Evolutionary conservation across 192 early-diverging fungal species (phyloP), one percentile per base, ranked within the genome.

Genomic region (Backusella luteola): DNA sequence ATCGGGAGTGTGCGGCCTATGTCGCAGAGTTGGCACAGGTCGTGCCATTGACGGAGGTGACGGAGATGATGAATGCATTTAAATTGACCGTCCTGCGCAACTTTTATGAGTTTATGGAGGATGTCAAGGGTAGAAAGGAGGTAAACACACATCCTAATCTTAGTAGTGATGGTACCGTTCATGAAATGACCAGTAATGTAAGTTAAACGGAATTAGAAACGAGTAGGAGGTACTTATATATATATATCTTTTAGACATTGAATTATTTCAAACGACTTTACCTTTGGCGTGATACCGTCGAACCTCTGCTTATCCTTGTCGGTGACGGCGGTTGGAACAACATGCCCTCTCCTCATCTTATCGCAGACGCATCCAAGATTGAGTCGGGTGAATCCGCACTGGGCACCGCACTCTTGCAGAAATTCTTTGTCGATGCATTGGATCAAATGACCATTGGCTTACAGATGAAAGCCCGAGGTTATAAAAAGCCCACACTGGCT

Each of bases 131-230:
- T 78, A 73, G 79, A 53, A 44, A 84, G 42, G 84, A 87, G 34
- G 86, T 83, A 7, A 49, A 79, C 23, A 76, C 81, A 68, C 79
- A 81, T 56, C 75, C 80, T 34, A 83, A 83, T 7, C 79, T 95
- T 66, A 89, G 93, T 32, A 80, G 79, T 34, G 95, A 96, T 80
- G 95, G 93, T 72, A 95, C 94, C 41, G 92, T 96, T 3, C 90
- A 93, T 75, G 94, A 96, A 83, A 78, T 94, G 35, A 92, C 94
- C 0, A 93, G 89, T 78, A 91, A 88, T 80, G 93, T 93, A 88
- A 77, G 90, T 67, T 29, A 29, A 29, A 1, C 1, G 29, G 29
- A 29, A 29, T 29, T 29, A 29, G 29, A 29, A 29, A 29, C 29
- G 29, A 29, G 29, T 29, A 29, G 29, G n/a, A 23, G 17, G 11